These are phyloP conservation scores for Sarcomyxa edulis DNA, from an alignment of 768 basidiomycete genomes.

Conservation along the genomic window DNA sequence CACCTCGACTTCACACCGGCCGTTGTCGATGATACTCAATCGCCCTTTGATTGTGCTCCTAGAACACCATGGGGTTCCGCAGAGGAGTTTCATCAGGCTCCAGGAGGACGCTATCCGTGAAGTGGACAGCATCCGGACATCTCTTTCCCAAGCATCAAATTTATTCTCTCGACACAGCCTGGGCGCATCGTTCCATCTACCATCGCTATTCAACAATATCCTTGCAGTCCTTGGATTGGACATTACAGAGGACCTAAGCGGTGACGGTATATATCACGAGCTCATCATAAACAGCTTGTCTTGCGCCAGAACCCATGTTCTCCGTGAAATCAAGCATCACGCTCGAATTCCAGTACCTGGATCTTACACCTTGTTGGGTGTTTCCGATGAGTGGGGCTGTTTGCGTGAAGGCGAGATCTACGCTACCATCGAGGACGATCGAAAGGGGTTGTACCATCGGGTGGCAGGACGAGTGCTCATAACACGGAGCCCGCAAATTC, in stretches of 20 bases:
- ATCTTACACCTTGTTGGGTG: constrained; percentile 46
- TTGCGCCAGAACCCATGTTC: constrained; percentile 36
- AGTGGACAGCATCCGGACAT: constrained; percentile 25
- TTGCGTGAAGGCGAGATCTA: constrained; percentile 43
- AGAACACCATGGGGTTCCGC: constrained; percentile 36
- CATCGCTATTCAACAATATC: constrained; percentile 36
- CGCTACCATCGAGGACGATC: constrained; percentile 31
- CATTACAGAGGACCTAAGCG: constrained; percentile 10
- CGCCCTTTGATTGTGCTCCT: constrained; percentile 44
- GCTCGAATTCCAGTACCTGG: constrained; percentile 45
- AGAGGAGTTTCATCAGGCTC: constrained; percentile 25
- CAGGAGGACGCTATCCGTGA: constrained; percentile 32
- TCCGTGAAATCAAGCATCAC: constrained; percentile 47
- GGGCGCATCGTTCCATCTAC: constrained; percentile 38
- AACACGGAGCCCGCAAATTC: constrained; percentile 48
- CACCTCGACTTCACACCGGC: constrained; percentile 36
- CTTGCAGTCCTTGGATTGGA: constrained; percentile 23
- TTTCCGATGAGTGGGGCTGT: constrained; percentile 45
- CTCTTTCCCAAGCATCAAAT: constrained; percentile 28
- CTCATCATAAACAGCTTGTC: constrained; percentile 30
- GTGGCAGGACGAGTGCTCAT: constrained; percentile 36
- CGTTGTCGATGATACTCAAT: constrained; percentile 39
- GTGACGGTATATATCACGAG: constrained; percentile 20
- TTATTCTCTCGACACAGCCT: constrained; percentile 39
- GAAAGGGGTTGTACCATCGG: constrained; percentile 14